Evolutionary conservation across 345 rosid species (phyloP).

Genomic region (Aquilaria sinensis): DNA sequence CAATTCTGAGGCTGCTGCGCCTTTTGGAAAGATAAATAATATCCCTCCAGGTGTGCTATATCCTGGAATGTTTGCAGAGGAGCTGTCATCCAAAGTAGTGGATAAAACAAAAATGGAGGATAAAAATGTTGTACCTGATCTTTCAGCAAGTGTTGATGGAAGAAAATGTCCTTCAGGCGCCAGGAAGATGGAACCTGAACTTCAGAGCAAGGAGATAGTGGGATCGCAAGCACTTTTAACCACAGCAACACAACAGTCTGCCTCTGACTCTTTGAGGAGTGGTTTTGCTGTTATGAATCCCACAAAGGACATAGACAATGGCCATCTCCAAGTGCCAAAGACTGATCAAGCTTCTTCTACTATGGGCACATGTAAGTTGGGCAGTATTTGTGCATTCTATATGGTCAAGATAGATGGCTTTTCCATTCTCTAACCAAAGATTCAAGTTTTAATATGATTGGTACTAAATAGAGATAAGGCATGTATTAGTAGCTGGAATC

Average conservation of each 20-base stretch:
- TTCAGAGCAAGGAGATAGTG: conserved; percentile 39
- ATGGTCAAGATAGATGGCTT: too few relatives aligned
- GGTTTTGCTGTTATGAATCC: conserved; percentile 20
- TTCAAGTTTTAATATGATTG: too few relatives aligned
- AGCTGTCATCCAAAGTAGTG: conserved; percentile 33
- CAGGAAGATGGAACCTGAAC: conserved; percentile 38
- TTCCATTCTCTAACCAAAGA: too few relatives aligned
- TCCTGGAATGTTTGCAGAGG: conserved; percentile 44
- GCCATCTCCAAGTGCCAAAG: conserved; percentile 30
- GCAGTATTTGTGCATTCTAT: too few relatives aligned
- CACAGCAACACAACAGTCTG: conserved; percentile 29
- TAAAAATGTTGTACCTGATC: conserved; percentile 28
- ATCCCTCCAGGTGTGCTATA: conserved; percentile 29
- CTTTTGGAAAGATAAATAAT: conserved; percentile 45
- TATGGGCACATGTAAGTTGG: conserved; percentile 30
- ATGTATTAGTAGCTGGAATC: too few relatives aligned
- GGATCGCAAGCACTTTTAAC: conserved; percentile 28
- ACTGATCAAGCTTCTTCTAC: conserved; percentile 29
- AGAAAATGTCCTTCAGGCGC: conserved; percentile 33
- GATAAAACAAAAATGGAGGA: conserved; percentile 43
- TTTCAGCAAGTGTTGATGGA: conserved; percentile 35
- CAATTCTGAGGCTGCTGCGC: conserved; percentile 35
- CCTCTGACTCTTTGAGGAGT: conserved; percentile 28
- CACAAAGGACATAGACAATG: conserved; percentile 29
- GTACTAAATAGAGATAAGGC: too few relatives aligned